Evolutionary conservation across 106 monocot species (phyloP).

Genomic region (Allium cepa): DNA sequence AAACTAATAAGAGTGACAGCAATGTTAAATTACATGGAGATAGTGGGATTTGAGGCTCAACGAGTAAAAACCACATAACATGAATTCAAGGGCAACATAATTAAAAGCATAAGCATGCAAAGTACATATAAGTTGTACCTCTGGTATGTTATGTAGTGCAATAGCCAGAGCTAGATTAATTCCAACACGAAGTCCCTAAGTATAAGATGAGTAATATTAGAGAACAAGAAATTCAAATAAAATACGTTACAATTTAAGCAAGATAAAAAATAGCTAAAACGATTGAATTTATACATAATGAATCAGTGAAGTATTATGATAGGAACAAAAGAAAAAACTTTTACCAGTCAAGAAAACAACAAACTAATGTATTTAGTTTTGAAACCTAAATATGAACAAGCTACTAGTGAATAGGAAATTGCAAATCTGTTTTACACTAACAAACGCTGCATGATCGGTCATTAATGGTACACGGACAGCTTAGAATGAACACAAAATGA

Average conservation of each 20-base stretch:
- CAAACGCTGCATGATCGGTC: no score
- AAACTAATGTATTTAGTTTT: no score
- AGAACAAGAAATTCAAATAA: neutral
- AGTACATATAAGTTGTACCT: slow-evolving; percentile 35
- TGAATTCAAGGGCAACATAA: neutral
- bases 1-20: neutral
- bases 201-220: neutral
- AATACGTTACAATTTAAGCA: no score
- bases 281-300: no score
- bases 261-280: no score
- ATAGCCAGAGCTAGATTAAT: slow-evolving; percentile 94
- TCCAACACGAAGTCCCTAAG: slow-evolving; percentile 90
- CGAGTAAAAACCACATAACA: neutral
- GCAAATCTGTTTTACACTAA: no score
- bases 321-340: no score
- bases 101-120: neutral
- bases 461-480: no score
- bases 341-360: no score
- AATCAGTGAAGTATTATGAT: neutral
- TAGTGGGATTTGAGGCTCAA: neutral
- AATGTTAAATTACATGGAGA: neutral
- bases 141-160: slow-evolving; percentile 97
- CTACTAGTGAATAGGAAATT: no score
- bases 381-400: no score
- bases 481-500: no score